Base-by-base conservation (phyloP, 208 protist genomes). In the Wallacemonas sp. region DNA sequence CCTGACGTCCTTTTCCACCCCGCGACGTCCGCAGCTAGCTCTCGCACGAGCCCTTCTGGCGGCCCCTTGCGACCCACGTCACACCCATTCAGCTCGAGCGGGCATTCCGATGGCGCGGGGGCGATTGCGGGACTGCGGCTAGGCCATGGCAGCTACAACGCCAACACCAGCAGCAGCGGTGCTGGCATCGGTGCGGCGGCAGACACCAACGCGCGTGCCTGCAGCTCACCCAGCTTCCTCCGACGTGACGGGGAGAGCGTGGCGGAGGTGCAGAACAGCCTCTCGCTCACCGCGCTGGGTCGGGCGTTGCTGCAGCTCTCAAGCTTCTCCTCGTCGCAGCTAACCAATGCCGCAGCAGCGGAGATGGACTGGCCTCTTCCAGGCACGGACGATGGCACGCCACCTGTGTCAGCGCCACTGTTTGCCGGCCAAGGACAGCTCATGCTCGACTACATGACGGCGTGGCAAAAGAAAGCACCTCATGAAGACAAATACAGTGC, bases 401-500 rank as follows among this genome's bases (percentile, higher is more conserved):
- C 27, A 3, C 5, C 8, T 27, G 30, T 24, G 17, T 31, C n/a
- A n/a, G n/a, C 51, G 31, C 51, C 51, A 2, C 30, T 58, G 0
- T 58, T 58, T n/a, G 51, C 26, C 51, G 51, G 51, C 22, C 51
- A 58, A 19, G 51, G 51, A 11, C 51, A 58, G 19, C 28, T 33
- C 51, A 33, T 58, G 30, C n/a, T 58, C 17, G 51, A 58, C 51
- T 58, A 58, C 51, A 39, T 33, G 51, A 38, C n/a, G 24, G 51
- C 51, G 15, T 58, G 51, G 51, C 51, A 58, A 26, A 24, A 30
- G 24, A 8, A n/a, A n/a, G n/a, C n/a, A n/a, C n/a, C n/a, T n/a
- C n/a, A n/a, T n/a, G n/a, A n/a, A n/a, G n/a, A n/a, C n/a, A n/a
- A n/a, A n/a, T n/a, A n/a, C n/a, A n/a, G n/a, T n/a, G n/a, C n/a